These are phyloP conservation scores for Knoxia roxburghii DNA, from an alignment of 257 asterid species.

Conservation along the genomic window DNA sequence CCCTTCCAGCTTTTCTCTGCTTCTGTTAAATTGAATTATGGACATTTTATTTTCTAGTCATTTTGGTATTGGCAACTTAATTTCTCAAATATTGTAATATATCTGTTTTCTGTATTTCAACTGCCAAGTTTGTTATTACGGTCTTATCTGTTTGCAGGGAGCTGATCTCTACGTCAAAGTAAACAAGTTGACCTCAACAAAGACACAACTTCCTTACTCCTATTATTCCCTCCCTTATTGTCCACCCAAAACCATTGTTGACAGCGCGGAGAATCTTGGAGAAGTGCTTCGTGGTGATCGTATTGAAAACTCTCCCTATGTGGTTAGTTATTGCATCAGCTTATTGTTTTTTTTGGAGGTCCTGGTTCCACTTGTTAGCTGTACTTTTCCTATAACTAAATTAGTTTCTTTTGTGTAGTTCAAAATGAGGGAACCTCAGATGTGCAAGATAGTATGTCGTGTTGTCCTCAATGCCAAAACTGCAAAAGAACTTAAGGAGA, in stretches of 20 bases:
- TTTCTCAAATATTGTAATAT: not conserved
- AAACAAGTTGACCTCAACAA: conserved; percentile 43
- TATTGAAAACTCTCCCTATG: conserved; percentile 39
- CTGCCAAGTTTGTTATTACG: not conserved
- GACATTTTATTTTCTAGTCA: not conserved
- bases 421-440: conserved; percentile 41
- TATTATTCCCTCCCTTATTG: conserved; percentile 43
- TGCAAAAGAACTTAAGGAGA: conserved; percentile 41
- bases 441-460: conserved; percentile 35
- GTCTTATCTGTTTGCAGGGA: conserved; percentile 24
- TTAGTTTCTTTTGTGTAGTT: conserved; percentile 24
- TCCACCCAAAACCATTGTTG: conserved; percentile 30
- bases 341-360: not conserved
- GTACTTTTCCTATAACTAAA: not conserved
- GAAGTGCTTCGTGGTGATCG: conserved; percentile 54
- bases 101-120: no score
- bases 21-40: not conserved
- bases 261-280: conserved; percentile 39
- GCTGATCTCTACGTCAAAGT: conserved; percentile 45
- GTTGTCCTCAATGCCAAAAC: conserved; percentile 35
- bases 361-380: not conserved
- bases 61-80: not conserved
- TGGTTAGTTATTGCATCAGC: conserved; percentile 14
- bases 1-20: not conserved
- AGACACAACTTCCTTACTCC: conserved; percentile 34